Conservation (phyloP, 805 yeast species). For the Zygosaccharomyces bisporus region DNA sequence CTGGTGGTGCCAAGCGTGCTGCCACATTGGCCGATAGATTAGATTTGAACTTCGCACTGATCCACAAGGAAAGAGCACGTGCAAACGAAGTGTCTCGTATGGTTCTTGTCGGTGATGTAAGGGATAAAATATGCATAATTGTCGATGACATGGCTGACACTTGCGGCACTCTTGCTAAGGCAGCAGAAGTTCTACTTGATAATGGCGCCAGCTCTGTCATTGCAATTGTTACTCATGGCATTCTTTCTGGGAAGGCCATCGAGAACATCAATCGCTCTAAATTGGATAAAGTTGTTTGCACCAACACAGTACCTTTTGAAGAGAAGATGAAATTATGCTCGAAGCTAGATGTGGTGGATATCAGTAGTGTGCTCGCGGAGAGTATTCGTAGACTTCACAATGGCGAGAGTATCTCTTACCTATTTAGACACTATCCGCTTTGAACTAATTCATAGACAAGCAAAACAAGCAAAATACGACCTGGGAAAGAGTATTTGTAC, state of each 20-base stretch:
- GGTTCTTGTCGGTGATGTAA: constrained; percentile 84
- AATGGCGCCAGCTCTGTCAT: constrained; percentile 69
- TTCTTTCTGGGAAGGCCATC: constrained; percentile 70
- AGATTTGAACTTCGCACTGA: constrained; percentile 77
- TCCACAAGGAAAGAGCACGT: constrained; percentile 78
- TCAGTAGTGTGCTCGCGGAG: constrained; percentile 72
- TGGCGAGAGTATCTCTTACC: constrained; percentile 79
- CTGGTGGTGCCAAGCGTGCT: constrained; percentile 90
- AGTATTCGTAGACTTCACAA: constrained; percentile 80
- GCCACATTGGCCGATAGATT: constrained; percentile 77
- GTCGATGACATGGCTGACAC: constrained; percentile 92
- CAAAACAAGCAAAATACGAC: neutral
- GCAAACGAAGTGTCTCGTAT: constrained; percentile 81
- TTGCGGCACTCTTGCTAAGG: constrained; percentile 81
- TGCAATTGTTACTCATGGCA: constrained; percentile 82
- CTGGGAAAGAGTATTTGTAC: constrained; percentile 1
- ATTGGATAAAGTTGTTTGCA: constrained; percentile 67
- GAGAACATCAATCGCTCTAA: constrained; percentile 65
- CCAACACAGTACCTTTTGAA: constrained; percentile 76
- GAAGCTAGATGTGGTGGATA: constrained; percentile 57
- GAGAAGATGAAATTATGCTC: constrained; percentile 57
- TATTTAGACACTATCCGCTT: constrained; percentile 47
- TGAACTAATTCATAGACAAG: constrained; percentile 8
- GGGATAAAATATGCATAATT: constrained; percentile 67
- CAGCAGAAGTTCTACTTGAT: constrained; percentile 68